A percentile compares a stretch with the other conserved stretches of the same genome.
These are phyloP conservation scores for Kwoniella heveanensis DNA, from an alignment of 768 basidiomycete genomes.

Conservation along the genomic window DNA sequence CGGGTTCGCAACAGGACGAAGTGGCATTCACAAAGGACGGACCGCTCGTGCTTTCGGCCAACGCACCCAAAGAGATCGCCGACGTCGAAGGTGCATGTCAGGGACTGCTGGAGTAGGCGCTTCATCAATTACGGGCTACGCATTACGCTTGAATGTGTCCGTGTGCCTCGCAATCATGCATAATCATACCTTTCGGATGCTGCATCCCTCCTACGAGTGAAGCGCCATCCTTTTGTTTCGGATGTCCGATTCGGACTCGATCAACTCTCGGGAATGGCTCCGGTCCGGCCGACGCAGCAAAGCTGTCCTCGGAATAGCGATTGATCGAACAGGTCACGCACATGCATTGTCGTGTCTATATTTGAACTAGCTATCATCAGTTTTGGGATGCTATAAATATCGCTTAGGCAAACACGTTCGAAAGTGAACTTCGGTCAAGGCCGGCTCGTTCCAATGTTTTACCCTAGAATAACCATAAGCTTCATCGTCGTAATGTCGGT, in stretches of 20 bases:
- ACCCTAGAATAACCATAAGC: background rate
- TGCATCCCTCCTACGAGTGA: no score
- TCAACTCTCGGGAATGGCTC: no score
- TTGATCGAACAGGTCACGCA: background rate
- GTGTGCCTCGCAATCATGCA: background rate
- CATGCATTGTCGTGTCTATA: background rate
- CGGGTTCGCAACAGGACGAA: no score
- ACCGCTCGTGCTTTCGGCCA: conserved; percentile 49
- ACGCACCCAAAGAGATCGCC: conserved; percentile 55
- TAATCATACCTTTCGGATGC: background rate
- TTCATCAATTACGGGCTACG: no score
- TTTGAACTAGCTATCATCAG: background rate
- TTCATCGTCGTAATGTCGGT: no score
- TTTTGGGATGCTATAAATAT: background rate
- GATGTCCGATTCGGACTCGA: background rate
- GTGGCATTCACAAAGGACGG: conserved; percentile 52
- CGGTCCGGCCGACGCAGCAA: no score
- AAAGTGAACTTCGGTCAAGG: background rate
- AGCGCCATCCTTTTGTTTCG: no score
- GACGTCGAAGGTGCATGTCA: conserved; percentile 57
- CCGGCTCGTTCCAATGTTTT: background rate
- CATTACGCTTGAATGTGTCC: no score
- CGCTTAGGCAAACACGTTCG: background rate
- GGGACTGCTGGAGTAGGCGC: conserved; percentile 32
- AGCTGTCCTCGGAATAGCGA: background rate